Evolutionary conservation across 495 filamentous ascomycete genomes (phyloP).

Genomic region (Hyphodiscus hymeniophilus): DNA sequence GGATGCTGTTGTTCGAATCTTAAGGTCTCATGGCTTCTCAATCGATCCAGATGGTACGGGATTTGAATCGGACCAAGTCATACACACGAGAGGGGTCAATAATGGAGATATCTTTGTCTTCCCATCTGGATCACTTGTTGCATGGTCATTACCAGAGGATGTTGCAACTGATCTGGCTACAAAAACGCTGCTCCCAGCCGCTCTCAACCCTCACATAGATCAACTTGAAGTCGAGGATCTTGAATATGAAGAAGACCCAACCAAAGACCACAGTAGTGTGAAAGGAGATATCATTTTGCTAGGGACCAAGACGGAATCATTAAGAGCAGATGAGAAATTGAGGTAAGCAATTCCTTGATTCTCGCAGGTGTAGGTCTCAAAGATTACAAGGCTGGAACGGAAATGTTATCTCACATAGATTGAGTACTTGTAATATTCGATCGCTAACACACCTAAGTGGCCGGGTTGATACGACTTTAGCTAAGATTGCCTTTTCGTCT

Average conservation of each 20-base stretch:
- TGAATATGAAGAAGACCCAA: conserved; percentile 72
- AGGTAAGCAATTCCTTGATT: not conserved
- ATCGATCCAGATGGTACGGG: conserved; percentile 50
- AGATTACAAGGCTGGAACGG: too few relatives aligned
- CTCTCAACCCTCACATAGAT: conserved; percentile 62
- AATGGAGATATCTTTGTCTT: conserved; percentile 92
- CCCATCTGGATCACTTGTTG: conserved; percentile 88
- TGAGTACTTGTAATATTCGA: too few relatives aligned
- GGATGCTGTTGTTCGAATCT: conserved; percentile 56
- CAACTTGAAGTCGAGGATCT: conserved; percentile 79
- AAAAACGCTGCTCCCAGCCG: conserved; percentile 62
- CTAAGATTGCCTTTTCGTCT: conserved; percentile 94
- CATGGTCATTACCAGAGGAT: conserved; percentile 73
- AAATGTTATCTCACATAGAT: too few relatives aligned
- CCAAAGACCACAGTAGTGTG: conserved; percentile 67
- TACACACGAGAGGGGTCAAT: conserved; percentile 45
- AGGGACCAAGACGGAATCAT: conserved; percentile 55
- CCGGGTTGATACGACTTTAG: conserved; percentile 68
- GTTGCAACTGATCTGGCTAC: conserved; percentile 66
- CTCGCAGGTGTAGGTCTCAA: too few relatives aligned
- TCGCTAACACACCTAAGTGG: conserved; percentile 10
- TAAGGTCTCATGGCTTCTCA: conserved; percentile 63
- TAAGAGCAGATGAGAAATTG: conserved; percentile 17
- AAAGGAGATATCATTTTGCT: conserved; percentile 85
- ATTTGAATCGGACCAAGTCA: conserved; percentile 52